Evolutionary conservation across 805 yeast species (phyloP).

Genomic region (Saccharomyces jurei): DNA sequence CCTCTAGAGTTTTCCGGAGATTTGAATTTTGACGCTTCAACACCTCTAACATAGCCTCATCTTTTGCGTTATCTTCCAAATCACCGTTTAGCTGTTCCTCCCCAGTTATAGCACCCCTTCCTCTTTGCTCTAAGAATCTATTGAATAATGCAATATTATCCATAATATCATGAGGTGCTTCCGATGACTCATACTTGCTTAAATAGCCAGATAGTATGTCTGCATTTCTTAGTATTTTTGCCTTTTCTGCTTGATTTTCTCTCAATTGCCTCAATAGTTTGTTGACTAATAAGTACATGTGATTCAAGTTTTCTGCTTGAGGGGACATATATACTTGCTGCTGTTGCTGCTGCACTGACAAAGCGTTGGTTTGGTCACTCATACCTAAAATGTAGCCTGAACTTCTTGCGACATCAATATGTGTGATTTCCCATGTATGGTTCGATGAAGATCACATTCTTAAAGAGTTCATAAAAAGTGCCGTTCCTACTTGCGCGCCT

Average conservation of each 20-base stretch:
- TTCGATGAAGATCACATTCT: not conserved
- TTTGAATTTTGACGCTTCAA: conserved; percentile 10
- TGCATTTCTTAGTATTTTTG: conserved; percentile 11
- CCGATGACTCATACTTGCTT: conserved; percentile 6
- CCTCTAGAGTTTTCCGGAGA: conserved; percentile 7
- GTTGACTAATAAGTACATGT: conserved; percentile 19
- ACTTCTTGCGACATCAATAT: not conserved
- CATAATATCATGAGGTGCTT: conserved; percentile 1
- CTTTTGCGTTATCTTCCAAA: not conserved
- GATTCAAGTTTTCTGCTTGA: conserved; percentile 22
- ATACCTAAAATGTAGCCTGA: not conserved
- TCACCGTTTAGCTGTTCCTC: not conserved
- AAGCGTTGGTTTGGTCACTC: not conserved
- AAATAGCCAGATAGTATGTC: conserved; percentile 16
- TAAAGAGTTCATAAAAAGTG: not conserved
- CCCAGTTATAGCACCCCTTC: not conserved
- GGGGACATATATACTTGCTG: conserved; percentile 23
- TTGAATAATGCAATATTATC: conserved; percentile 14
- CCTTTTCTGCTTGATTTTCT: conserved; percentile 16
- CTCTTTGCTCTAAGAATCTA: conserved; percentile 12
- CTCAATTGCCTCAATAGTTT: conserved; percentile 12
- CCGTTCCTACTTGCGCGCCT: not conserved
- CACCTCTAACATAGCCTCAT: not conserved
- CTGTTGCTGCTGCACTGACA: conserved; percentile 6
- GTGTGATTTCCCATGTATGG: not conserved